Evolutionary conservation across 352 stramenopile genomes (phyloP).

Genomic region (Plasmopara muralis): DNA sequence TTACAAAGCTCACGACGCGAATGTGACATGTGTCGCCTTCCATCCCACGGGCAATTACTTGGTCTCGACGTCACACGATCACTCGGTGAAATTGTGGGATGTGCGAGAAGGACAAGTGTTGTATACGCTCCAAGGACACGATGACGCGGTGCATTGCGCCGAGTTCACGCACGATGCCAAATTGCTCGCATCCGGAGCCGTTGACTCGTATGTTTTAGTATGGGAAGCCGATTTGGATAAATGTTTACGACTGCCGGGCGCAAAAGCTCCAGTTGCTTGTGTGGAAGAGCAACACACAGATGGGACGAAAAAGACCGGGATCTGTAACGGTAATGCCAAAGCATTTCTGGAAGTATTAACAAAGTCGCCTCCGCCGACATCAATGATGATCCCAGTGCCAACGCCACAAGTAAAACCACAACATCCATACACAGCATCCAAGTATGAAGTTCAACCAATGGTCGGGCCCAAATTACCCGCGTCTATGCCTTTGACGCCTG

Average conservation of each 20-base stretch:
- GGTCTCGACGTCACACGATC: constrained; percentile 84
- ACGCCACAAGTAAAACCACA: constrained; percentile 35
- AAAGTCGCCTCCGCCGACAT: constrained; percentile 30
- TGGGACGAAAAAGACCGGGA: constrained; percentile 2
- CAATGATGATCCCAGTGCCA: constrained; percentile 19
- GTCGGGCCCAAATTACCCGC: no score
- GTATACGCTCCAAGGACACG: constrained; percentile 89
- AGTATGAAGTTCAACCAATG: constrained; percentile 27
- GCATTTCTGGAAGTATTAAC: not conserved
- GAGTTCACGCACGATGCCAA: constrained; percentile 68
- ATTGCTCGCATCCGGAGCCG: constrained; percentile 58
- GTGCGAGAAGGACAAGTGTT: constrained; percentile 88
- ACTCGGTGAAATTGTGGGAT: constrained; percentile 90
- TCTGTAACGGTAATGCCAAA: constrained; percentile 9
- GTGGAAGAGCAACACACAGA: constrained; percentile 8
- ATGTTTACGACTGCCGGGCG: constrained; percentile 37
- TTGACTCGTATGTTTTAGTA: constrained; percentile 79
- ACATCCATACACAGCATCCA: constrained; percentile 29
- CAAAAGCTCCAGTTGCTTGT: constrained; percentile 4
- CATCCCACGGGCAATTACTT: constrained; percentile 89
- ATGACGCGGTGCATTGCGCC: constrained; percentile 53
- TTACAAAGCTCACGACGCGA: constrained; percentile 85
- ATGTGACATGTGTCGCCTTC: constrained; percentile 79
- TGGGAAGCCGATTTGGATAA: constrained; percentile 82
- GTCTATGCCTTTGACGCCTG: constrained; percentile 1